A percentile compares a stretch with the other conserved stretches of the same genome.
phyloP scores from a whole-genome alignment of 2,329 filamentous ascomycete genomes.

The Colletotrichum sp. region DNA sequence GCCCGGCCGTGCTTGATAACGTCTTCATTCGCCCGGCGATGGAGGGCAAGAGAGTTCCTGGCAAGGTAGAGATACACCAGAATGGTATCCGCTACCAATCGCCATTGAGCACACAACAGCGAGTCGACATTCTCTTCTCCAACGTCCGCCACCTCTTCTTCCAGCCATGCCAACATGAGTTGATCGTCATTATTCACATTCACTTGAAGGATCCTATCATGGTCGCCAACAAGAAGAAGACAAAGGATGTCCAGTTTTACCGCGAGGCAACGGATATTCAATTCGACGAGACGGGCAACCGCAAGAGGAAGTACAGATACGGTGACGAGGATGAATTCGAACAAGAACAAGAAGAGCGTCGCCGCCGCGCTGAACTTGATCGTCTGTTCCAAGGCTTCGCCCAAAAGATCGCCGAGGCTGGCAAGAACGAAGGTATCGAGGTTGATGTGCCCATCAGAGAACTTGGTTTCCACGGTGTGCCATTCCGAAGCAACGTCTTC shows the following conservation, averaged over 20 bases:
- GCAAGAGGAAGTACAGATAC: constrained; percentile 96
- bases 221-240: constrained; percentile 97
- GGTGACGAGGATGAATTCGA: constrained; percentile 99
- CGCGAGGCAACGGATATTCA: constrained; percentile 98
- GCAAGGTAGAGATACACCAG: constrained; percentile 96
- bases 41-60: constrained; percentile 95
- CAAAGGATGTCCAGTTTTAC: constrained; percentile 98
- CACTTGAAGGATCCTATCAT: constrained; percentile 98
- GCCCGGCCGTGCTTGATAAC: constrained; percentile 88
- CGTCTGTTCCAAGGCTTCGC: constrained; percentile 95
- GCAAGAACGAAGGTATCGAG: constrained; percentile 86
- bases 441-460: constrained; percentile 98
- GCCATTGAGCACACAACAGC: constrained; percentile 77
- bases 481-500: constrained; percentile 92
- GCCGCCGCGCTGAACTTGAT: constrained; percentile 89
- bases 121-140: constrained; percentile 94
- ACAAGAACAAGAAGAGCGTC: constrained; percentile 94
- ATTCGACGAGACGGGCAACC: constrained; percentile 97
- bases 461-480: constrained; percentile 95
- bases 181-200: constrained; percentile 98
- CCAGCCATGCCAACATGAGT: constrained; percentile 93
- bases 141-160: constrained; percentile 99
- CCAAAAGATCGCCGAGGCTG: constrained; percentile 96
- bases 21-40: constrained; percentile 95
- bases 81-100: constrained; percentile 97